phyloP scores from a whole-genome alignment of 2,329 filamentous ascomycete genomes.

The Cercospora berteroae region DNA sequence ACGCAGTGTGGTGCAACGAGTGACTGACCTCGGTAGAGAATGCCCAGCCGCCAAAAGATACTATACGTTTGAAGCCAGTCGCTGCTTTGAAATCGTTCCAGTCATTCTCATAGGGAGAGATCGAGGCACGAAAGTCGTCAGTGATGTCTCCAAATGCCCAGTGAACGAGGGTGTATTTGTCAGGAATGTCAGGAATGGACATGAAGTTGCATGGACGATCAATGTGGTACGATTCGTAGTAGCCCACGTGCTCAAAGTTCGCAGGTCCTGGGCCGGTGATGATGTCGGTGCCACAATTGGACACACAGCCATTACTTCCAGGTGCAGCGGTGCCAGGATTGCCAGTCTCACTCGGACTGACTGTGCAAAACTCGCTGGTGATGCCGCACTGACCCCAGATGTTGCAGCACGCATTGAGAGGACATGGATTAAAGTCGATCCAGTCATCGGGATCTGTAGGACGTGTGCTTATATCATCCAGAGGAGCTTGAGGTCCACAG shows the following conservation, averaged over 20 bases:
- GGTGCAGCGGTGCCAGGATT: slow-evolving; percentile 41
- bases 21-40: slow-evolving; percentile 38
- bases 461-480: slow-evolving; percentile 38
- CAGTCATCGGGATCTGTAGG: slow-evolving; percentile 31
- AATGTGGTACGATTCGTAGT: slow-evolving; percentile 38
- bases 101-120: slow-evolving; percentile 20
- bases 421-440: slow-evolving; percentile 35
- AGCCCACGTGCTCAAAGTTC: slow-evolving; percentile 32
- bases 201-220: slow-evolving; percentile 34
- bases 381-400: slow-evolving; percentile 50
- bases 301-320: slow-evolving; percentile 42
- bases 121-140: background rate
- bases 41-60: slow-evolving; percentile 50
- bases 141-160: slow-evolving; percentile 74
- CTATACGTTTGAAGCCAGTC: slow-evolving; percentile 39
- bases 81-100: slow-evolving; percentile 39
- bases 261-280: slow-evolving; percentile 26
- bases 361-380: slow-evolving; percentile 46
- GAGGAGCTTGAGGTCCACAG: slow-evolving; percentile 48
- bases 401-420: slow-evolving; percentile 46
- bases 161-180: slow-evolving; percentile 81
- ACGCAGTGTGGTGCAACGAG: slow-evolving; percentile 29
- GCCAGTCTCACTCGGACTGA: slow-evolving; percentile 28
- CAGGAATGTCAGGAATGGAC: slow-evolving; percentile 65
- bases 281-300: slow-evolving; percentile 44